phyloP scores from a whole-genome alignment of 352 stramenopile species.

The Globisporangium nodosum region DNA sequence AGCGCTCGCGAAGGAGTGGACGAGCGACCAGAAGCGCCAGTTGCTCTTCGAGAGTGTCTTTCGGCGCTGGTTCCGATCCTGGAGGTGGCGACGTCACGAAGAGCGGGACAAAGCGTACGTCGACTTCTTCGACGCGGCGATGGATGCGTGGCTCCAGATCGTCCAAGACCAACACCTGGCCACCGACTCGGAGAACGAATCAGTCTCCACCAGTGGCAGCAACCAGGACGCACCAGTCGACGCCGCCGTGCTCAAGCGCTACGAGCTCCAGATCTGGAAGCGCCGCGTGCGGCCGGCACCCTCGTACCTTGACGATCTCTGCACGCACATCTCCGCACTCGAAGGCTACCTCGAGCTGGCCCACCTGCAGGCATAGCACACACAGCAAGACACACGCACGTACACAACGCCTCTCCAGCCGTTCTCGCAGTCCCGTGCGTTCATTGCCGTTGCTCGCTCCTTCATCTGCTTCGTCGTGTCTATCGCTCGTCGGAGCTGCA shows the following conservation, averaged over 20 bases:
- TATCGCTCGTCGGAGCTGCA: too few species aligned
- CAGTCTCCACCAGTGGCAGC: not conserved
- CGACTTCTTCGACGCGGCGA: slow-evolving; percentile 60
- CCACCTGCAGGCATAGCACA: slow-evolving; percentile 43
- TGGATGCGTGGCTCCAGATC: slow-evolving; percentile 56
- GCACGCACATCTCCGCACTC: slow-evolving; percentile 53
- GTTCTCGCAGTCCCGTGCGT: not conserved
- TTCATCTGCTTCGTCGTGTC: too few species aligned
- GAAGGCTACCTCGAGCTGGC: slow-evolving; percentile 45
- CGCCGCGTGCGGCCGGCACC: slow-evolving; percentile 40
- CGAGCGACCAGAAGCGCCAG: slow-evolving; percentile 35
- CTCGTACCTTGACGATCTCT: slow-evolving; percentile 54
- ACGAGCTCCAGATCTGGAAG: slow-evolving; percentile 68
- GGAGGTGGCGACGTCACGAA: slow-evolving; percentile 16
- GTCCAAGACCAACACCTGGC: slow-evolving; percentile 37
- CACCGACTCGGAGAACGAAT: not conserved
- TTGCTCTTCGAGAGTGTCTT: slow-evolving; percentile 40
- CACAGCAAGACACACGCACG: not conserved
- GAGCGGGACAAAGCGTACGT: slow-evolving; percentile 28
- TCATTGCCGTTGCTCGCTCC: not conserved
- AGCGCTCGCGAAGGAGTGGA: slow-evolving; percentile 25
- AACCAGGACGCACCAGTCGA: slow-evolving; percentile 11
- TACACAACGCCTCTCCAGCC: not conserved
- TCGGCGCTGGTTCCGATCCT: slow-evolving; percentile 36
- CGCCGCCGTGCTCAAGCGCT: slow-evolving; percentile 32